A percentile compares a stretch with the other conserved stretches of the same genome.
These are phyloP conservation scores for Ananas comosus DNA, from an alignment of 176 grass and related monocot species.

Conservation along the genomic window DNA sequence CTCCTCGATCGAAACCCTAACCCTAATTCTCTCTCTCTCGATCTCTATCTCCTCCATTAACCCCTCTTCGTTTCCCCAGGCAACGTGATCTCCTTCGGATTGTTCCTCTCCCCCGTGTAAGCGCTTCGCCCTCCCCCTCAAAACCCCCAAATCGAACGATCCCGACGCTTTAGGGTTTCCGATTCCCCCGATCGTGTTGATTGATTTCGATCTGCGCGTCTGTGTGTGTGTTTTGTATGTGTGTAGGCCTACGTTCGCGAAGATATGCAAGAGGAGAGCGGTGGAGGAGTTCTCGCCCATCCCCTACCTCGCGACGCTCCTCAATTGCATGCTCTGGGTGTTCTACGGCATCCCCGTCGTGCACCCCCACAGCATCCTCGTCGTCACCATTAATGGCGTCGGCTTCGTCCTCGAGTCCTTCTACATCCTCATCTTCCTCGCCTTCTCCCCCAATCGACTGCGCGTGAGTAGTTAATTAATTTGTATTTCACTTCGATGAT, in stretches of 20 bases:
- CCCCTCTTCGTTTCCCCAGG: conserved; percentile 19
- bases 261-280: conserved; percentile 45
- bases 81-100: conserved; percentile 66
- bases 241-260: conserved; percentile 47
- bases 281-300: conserved; percentile 61
- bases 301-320: conserved; percentile 79
- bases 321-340: conserved; percentile 83
- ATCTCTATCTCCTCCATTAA: background rate
- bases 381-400: conserved; percentile 73
- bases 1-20: background rate
- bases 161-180: background rate
- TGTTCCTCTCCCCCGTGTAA: conserved; percentile 83
- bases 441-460: conserved; percentile 22
- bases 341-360: conserved; percentile 76
- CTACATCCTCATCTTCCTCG: conserved; percentile 62
- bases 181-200: background rate
- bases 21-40: background rate
- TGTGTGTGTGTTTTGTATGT: conserved; percentile 8
- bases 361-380: conserved; percentile 70
- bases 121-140: background rate
- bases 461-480: conserved; percentile 27
- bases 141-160: background rate
- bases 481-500: background rate
- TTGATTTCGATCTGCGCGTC: conserved; percentile 2
- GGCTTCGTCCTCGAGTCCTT: conserved; percentile 46